phyloP scores from a whole-genome alignment of 2,329 filamentous ascomycete genomes.

The Aspergillus luchuensis region DNA sequence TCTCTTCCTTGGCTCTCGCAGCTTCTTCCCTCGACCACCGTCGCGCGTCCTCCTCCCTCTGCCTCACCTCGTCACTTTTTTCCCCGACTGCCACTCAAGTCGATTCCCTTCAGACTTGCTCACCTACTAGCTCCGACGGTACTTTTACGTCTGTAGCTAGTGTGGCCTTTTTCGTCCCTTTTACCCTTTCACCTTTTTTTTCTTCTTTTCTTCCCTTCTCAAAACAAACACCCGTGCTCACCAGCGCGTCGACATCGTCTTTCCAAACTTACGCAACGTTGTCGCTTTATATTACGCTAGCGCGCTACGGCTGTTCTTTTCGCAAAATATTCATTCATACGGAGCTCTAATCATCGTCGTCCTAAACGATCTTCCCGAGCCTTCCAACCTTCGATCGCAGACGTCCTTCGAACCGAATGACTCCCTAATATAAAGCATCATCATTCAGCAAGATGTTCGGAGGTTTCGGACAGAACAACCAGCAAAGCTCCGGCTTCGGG shows the following conservation, averaged over 20 bases:
- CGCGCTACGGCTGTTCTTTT: conserved; percentile 11
- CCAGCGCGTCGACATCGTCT: conserved; percentile 20
- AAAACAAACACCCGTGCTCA: conserved; percentile 15
- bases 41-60: conserved; percentile 8
- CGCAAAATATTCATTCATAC: not conserved
- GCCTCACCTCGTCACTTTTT: conserved; percentile 1
- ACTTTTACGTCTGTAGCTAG: conserved; percentile 19
- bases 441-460: conserved; percentile 37
- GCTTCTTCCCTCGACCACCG: conserved; percentile 2
- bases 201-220: not conserved
- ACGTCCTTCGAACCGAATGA: conserved; percentile 31
- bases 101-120: conserved; percentile 18
- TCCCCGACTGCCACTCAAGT: not conserved
- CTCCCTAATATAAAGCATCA: conserved; percentile 28
- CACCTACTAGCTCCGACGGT: conserved; percentile 20
- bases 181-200: not conserved
- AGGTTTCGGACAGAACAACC: conserved; percentile 63
- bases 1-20: not conserved
- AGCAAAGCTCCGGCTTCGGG: conserved; percentile 47
- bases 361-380: not conserved
- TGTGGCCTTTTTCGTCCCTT: conserved; percentile 16
- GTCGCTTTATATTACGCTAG: not conserved
- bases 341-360: not conserved
- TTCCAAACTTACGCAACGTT: conserved; percentile 6
- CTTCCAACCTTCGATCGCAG: not conserved